Evolutionary conservation across 2,329 filamentous ascomycete species (phyloP), one percentile per base, ranked within the genome.

Genomic region (Aureobasidium namibiae): DNA sequence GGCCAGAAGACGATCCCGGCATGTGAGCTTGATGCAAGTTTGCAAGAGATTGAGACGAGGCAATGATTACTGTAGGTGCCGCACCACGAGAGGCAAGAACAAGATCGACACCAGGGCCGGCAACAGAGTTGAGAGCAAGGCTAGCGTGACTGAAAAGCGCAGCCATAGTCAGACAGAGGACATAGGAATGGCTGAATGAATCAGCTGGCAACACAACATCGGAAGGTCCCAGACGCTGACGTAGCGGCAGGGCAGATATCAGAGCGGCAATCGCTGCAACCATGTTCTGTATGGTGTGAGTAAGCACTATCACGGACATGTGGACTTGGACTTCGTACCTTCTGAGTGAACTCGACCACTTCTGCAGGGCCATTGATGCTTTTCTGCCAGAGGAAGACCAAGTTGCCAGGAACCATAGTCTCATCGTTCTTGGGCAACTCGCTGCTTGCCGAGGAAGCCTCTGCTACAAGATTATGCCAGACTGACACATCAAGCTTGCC

Each of bases 161-260:
- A 1, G 87, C 85, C 60, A 99, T 79, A 0, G 90, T 90, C 61
- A 95, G 79, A 58, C 85, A 83, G 26, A 97, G 81, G 1, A 90
- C 84, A 74, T 95, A 92, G 0, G 87, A 86, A 65, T 88, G 83
- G 8, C 88, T 86, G 46, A 97, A 83, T 6, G 88, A 85, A 66
- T 95, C 90, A 46, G 88, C 90, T 0, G 92, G 87, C 14, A 97
- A 81, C 69, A 99, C 89, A 8, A 95, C 79, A 67, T 99, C 94
- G 2, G 84, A 81, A 1, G 85, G 79, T 21, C 77, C 82, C 62
- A 96, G 77, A 61, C 89, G 86, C 68, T 96, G 88, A 45, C 80
- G 80, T 26, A 84, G 81, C 10, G 92, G 90, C 36, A 97, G 76
- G 6, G 87, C 84, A 44, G 87, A 84, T 41, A 92, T 82, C 69